Evolutionary conservation across 805 yeast genomes (phyloP), one percentile per base, ranked within the genome.

Genomic region (Saturnispora besseyi): DNA sequence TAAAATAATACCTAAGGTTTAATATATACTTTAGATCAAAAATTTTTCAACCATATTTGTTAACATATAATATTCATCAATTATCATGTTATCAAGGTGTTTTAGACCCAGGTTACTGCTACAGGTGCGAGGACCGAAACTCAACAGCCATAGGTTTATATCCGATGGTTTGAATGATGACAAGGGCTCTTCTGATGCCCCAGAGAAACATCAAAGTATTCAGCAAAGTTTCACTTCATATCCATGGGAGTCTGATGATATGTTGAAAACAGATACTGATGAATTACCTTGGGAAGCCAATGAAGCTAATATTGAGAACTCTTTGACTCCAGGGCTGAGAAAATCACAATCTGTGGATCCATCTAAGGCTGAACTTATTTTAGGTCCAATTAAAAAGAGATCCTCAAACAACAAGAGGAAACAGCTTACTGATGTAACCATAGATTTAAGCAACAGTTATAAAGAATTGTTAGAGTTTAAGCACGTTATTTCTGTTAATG

Each of bases 401-500:
- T 37, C 52, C 11, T 32, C 36, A 24, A 41, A 38, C 12, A 34
- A 22, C 44, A 36, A 42, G 43, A 36, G 45, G 45, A 31, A 49
- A n/a, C 4, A 32, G 1, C 32, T 34, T 4, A 21, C 31, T 11
- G 51, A 31, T 24, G 24, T 46, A 5, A 37, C 46, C 5, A n/a
- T 63, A 11, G 68, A 64, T 48, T 58, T 64, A 36, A 64, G 60
- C 36, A 53, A 65, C 41, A 61, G 61, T 42, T 51, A 60, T 29
- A 57, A 62, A 45, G 60, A 55, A 41, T 46, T 67, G 22, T 55
- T 66, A 59, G 58, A 61, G 3, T 67, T 65, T 53, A 55, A 60
- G 50, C 50, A 58, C 18, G 57, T 53, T 13, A 46, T 62, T 10
- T 51, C 62, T 1, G 51, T 49, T 13, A 60, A 59, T 11, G 62